phyloP scores from a whole-genome alignment of 306 rosid species.

The Trifolium pratense region DNA sequence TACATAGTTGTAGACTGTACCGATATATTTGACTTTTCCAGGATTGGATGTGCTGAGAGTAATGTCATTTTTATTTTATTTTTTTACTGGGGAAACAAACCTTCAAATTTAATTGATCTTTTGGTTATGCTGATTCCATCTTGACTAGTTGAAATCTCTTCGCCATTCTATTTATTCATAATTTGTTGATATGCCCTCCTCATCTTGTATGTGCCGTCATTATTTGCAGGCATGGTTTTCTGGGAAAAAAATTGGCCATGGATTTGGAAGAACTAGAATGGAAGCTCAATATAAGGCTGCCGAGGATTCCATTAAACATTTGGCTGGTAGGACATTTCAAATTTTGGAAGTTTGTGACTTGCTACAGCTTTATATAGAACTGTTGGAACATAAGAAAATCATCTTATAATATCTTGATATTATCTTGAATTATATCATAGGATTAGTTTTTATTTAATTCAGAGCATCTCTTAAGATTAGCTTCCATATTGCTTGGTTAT shows the following conservation, averaged over 20 bases:
- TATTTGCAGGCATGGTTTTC: conserved; percentile 80
- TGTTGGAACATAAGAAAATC: neutral
- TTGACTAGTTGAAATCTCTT: conserved; percentile 33
- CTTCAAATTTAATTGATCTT: conserved; percentile 14
- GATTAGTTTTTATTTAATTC: neutral
- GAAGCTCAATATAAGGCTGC: conserved; percentile 89
- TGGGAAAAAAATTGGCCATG: conserved; percentile 87
- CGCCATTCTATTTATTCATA: conserved; percentile 26
- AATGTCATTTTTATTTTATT: conserved; percentile 14
- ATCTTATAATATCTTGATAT: neutral
- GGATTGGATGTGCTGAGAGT: conserved; percentile 17
- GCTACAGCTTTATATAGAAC: conserved; percentile 2
- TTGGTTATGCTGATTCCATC: conserved; percentile 27
- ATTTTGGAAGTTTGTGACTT: conserved; percentile 31
- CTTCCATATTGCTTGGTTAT: conserved; percentile 1
- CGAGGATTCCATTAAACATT: conserved; percentile 77
- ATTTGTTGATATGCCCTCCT: conserved; percentile 35
- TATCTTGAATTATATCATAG: neutral
- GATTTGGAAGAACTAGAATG: conserved; percentile 86
- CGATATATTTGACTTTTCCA: conserved; percentile 8
- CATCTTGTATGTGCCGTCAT: conserved; percentile 35
- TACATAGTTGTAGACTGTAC: conserved; percentile 4
- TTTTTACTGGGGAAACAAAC: conserved; percentile 29
- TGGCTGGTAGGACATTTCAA: conserved; percentile 69
- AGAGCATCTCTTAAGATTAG: neutral